These are phyloP conservation scores for Myxozyma mucilagina DNA, from an alignment of 805 yeast genomes.

Conservation along the genomic window DNA sequence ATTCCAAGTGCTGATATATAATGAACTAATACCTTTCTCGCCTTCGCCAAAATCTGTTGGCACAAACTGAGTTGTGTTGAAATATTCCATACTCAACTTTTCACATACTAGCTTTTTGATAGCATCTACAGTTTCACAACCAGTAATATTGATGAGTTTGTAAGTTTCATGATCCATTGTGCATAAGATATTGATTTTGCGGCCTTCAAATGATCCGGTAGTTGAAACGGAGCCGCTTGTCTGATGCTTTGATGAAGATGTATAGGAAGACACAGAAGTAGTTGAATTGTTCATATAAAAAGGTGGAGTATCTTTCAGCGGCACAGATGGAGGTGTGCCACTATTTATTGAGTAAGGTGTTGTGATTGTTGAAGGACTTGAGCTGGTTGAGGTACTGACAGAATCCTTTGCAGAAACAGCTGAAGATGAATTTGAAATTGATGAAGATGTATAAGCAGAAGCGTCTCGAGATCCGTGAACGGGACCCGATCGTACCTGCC, in stretches of 20 bases:
- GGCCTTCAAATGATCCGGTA: neutral
- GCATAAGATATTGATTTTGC: slow-evolving; percentile 47
- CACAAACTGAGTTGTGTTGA: slow-evolving; percentile 24
- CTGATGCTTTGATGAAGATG: neutral
- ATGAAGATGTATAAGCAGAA: neutral
- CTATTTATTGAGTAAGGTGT: neutral
- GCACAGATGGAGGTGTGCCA: neutral
- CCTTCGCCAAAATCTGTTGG: slow-evolving; percentile 25
- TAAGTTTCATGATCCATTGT: slow-evolving; percentile 65
- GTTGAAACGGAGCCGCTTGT: neutral
- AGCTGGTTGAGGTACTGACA: neutral
- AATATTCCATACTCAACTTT: slow-evolving; percentile 36
- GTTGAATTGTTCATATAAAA: neutral
- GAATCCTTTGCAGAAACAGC: neutral
- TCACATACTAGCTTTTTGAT: slow-evolving; percentile 46
- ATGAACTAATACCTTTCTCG: slow-evolving; percentile 13
- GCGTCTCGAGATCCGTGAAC: neutral
- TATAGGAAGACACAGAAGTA: neutral
- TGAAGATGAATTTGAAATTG: neutral
- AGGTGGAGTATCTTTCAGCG: neutral
- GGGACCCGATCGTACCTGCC: slow-evolving; percentile 10
- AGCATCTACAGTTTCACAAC: slow-evolving; percentile 67
- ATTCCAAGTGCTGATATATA: neutral
- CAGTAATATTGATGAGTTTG: slow-evolving; percentile 48
- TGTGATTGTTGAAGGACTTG: neutral